Percentiles rank a stretch among this genome's conserved stretches.
Conservation (phyloP, 2,329 filamentous ascomycete genomes). For the Daldinia sp. region DNA sequence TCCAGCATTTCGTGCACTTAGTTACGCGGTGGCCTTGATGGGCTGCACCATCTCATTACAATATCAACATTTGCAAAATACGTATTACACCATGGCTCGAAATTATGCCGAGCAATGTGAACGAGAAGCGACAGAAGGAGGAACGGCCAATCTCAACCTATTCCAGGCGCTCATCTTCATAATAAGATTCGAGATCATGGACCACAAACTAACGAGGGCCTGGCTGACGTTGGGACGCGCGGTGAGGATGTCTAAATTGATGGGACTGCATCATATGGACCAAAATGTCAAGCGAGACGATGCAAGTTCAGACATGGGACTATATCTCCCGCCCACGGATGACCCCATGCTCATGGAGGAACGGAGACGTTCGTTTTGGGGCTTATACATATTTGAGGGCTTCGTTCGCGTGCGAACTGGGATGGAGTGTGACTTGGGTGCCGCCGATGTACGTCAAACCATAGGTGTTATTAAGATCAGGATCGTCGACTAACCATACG, state of each 20-base stretch:
- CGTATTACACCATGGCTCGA: conserved; percentile 5
- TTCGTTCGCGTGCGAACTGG: conserved; percentile 6
- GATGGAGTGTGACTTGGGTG: conserved; percentile 5
- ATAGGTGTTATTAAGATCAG: neutral
- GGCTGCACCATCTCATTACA: conserved; percentile 5
- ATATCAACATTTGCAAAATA: conserved; percentile 4
- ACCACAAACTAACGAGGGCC: conserved; percentile 2
- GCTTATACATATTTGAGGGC: conserved; percentile 2
- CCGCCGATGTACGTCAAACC: neutral
- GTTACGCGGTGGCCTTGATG: conserved; percentile 6
- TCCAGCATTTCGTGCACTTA: neutral
- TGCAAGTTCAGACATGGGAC: neutral
- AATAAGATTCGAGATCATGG: conserved; percentile 8
- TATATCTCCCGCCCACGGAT: neutral
- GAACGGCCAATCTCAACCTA: neutral
- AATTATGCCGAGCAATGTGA: conserved; percentile 7
- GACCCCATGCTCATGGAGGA: conserved; percentile 6
- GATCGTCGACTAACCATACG: neutral
- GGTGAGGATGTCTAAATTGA: conserved; percentile 5
- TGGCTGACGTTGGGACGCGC: conserved; percentile 5
- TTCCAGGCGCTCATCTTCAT: conserved; percentile 6
- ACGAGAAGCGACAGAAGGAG: neutral
- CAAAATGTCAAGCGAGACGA: neutral
- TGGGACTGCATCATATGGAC: conserved; percentile 5
- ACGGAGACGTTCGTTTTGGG: conserved; percentile 6